Base-by-base conservation (phyloP, 2,329 filamentous ascomycete species). In the Fusarium sp. region DNA sequence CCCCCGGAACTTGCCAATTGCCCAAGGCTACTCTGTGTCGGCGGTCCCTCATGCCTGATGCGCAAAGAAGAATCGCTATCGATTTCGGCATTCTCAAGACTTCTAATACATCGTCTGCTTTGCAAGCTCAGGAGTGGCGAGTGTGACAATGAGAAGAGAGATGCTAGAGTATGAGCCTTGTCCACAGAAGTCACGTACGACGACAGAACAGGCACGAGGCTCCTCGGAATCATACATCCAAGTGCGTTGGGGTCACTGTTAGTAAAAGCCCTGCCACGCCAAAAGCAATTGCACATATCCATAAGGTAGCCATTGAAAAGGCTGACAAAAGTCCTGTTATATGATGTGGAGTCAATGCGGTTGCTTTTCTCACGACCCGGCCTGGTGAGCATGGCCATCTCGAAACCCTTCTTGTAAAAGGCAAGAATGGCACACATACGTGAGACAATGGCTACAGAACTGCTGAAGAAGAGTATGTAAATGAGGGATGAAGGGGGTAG, bases 251-350 rank as follows among this genome's bases (percentile, higher is more conserved):
- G 83, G 72, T 96, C 93, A 4, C 85, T 84, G 18, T 84, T 83
- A 65, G 89, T 89, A 67, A 97, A 92, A 2, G 92, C 94, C 18
- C 91, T 89, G 28, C 89, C 89, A 13, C 94, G 89, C 94, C 94
- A 97, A 52, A 96, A 81, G 57, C 93, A 90, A 79, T 97, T 97
- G 84, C 94, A 95, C 37, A 95, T 88, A 79, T 97, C 94, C 90
- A 96, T 95, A 37, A 97, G 87, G 79, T 93, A 95, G 28, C 92
- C 92, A 80, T 97, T 97, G 83, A 96, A 95, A 30, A 88, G 83
- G 72, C 90, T 89, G 44, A 94, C 88, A 63, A 92, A 89, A 37
- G 85, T 82, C 46, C 88, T 85, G 33, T 90, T 86, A 69, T 91
- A 92, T 16, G 83, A 80, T 23, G 81, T 80, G 10, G 81, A 78